Percentiles rank a stretch among this genome's conserved stretches.
Evolutionary conservation across 441 rosid genomes (phyloP).

Genomic region (Erysimum cheiri): DNA sequence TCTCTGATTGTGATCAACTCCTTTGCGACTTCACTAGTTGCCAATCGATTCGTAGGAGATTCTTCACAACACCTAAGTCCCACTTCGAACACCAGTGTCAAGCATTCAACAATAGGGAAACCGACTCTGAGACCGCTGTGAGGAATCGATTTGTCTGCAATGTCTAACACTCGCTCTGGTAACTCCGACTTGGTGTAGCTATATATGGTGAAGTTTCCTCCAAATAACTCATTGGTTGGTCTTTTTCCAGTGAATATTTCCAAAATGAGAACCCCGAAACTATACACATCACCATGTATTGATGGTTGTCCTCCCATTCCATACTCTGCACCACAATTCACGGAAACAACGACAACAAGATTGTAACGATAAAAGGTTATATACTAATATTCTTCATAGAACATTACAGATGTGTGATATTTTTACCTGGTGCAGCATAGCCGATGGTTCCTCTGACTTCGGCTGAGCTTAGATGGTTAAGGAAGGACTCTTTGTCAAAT

Average conservation of each 20-base stretch:
- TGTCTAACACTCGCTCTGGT: conserved; percentile 35
- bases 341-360: neutral
- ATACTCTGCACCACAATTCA: conserved; percentile 35
- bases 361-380: neutral
- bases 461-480: conserved; percentile 24
- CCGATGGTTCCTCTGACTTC: conserved; percentile 43
- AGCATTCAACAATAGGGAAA: conserved; percentile 12
- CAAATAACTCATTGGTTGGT: conserved; percentile 42
- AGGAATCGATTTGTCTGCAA: neutral
- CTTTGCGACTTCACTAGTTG: neutral
- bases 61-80: conserved; percentile 27
- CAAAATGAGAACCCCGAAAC: conserved; percentile 32
- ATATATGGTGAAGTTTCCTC: conserved; percentile 17
- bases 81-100: conserved; percentile 13
- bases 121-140: neutral
- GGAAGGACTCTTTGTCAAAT: neutral
- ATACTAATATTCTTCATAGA: neutral
- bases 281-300: conserved; percentile 34
- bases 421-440: conserved; percentile 40
- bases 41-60: neutral
- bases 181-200: conserved; percentile 4
- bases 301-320: conserved; percentile 42
- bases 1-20: conserved; percentile 21
- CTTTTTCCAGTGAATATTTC: conserved; percentile 45
- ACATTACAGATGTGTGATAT: neutral